Evolutionary conservation across 345 rosid genomes (phyloP), one percentile per base, ranked within the genome.

Genomic region (Arabis alpina): DNA sequence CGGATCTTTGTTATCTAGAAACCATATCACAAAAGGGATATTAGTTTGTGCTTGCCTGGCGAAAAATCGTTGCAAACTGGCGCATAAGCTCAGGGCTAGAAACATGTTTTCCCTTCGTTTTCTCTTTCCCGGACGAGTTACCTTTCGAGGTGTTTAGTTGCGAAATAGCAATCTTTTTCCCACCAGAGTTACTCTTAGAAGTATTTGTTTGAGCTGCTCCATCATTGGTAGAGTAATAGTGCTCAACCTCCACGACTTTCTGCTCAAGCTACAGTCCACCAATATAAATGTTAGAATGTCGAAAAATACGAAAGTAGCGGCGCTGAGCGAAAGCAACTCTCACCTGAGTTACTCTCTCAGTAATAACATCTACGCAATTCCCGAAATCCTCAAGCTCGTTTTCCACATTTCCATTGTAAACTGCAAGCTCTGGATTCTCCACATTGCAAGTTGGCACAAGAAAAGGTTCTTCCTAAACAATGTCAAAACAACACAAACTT

Each of bases 241-340:
- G 84, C 58, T 89, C 96, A 14, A 87, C 88, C 44, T 80, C 80
- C 41, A 71, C 80, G 37, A 87, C 86, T 64, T 79, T 81, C 51
- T 82, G 66, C 82, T 89, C 89, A 24, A 87, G 83, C 93, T 89
- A 81, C 80, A 79, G 9, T 6, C 28, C 16, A 36, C 30, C 40
- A 73, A 73, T 24, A 60, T 41, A 64, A 19, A 6, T 24, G 47
- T 27, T 50, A 80, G 65, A 13, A 30, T 49, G 5, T 34, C 6
- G 27, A 5, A 54, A 68, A 68, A 28, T 24, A 59, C 6, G 19
- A 43, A 23, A 52, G 4, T 6, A 13, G 32, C 8, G 61, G 19
- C 16, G 4, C 40, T n/a, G 30, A 66, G 37, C 24, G 23, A 69
- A 75, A 75, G 41, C 61, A 43, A 49, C 19, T 23, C 41, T 69